A percentile compares a stretch with the other conserved stretches of the same genome.
Evolutionary conservation across 2,329 filamentous ascomycete genomes (phyloP).

Genomic region (Didymella arachidicola): DNA sequence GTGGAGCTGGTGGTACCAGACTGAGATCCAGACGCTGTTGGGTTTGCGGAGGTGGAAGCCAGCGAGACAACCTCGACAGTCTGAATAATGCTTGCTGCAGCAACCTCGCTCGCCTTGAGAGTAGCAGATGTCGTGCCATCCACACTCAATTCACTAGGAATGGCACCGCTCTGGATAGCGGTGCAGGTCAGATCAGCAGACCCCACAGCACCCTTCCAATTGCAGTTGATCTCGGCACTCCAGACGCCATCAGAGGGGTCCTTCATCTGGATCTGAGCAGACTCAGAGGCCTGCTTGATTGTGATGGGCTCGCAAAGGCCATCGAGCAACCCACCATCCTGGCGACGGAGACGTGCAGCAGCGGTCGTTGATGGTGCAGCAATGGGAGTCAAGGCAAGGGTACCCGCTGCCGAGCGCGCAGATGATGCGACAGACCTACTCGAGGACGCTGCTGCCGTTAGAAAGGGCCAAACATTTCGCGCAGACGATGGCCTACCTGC

Average conservation of each 20-base stretch:
- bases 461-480: neutral
- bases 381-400: slow-evolving; percentile 18
- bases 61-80: slow-evolving; percentile 27
- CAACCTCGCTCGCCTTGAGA: slow-evolving; percentile 22
- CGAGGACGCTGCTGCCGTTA: slow-evolving; percentile 9
- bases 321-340: slow-evolving; percentile 16
- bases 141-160: slow-evolving; percentile 1
- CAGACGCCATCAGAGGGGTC: slow-evolving; percentile 30
- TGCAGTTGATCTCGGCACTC: slow-evolving; percentile 33
- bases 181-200: slow-evolving; percentile 36
- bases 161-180: slow-evolving; percentile 22
- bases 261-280: slow-evolving; percentile 30
- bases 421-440: neutral
- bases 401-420: neutral
- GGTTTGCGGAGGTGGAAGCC: slow-evolving; percentile 20
- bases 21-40: slow-evolving; percentile 16
- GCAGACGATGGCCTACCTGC: slow-evolving; percentile 2
- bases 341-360: slow-evolving; percentile 30
- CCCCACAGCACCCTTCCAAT: slow-evolving; percentile 32
- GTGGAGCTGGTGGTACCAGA: slow-evolving; percentile 10
- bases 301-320: slow-evolving; percentile 32
- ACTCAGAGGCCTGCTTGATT: slow-evolving; percentile 36
- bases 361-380: slow-evolving; percentile 25
- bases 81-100: slow-evolving; percentile 8
- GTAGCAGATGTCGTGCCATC: neutral